Evolutionary conservation across 768 basidiomycete genomes (phyloP).

Genomic region (Leccinellum albellum): DNA sequence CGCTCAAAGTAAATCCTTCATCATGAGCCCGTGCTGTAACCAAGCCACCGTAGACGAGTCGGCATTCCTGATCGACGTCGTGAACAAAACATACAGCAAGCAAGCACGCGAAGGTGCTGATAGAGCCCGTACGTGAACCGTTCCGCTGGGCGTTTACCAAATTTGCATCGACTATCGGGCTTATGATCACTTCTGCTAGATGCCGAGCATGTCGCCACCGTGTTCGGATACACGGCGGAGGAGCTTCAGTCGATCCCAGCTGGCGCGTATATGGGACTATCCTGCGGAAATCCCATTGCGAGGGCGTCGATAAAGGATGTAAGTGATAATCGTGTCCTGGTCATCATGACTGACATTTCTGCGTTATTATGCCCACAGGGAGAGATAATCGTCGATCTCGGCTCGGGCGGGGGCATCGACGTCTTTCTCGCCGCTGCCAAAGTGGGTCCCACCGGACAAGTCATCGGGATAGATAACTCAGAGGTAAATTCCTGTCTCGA

Average conservation of each 20-base stretch:
- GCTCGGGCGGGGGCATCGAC: conserved; percentile 55
- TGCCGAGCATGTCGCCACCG: conserved; percentile 16
- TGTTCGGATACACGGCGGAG: conserved; percentile 47
- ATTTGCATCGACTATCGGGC: neutral
- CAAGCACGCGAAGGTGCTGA: conserved; percentile 4
- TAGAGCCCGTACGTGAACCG: conserved; percentile 10
- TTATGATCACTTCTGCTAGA: conserved; percentile 1
- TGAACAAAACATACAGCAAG: conserved; percentile 16
- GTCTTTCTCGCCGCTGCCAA: conserved; percentile 50
- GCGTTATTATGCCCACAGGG: conserved; percentile 35
- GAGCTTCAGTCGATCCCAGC: conserved; percentile 42
- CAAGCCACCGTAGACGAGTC: neutral
- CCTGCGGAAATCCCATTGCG: conserved; percentile 53
- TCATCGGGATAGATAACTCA: conserved; percentile 54
- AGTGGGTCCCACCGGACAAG: conserved; percentile 47
- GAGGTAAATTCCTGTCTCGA: conserved; percentile 30
- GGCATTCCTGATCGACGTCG: neutral
- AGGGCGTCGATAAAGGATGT: conserved; percentile 46
- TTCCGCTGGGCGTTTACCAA: neutral
- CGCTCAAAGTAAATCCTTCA: neutral
- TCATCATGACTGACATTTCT: neutral
- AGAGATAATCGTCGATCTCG: conserved; percentile 54
- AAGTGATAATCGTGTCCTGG: neutral
- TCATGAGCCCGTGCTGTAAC: neutral
- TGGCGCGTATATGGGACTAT: conserved; percentile 46